A percentile compares a stretch with the other conserved stretches of the same genome.
Conservation (phyloP, 352 stramenopile species). For the Lagenidium sp. region DNA sequence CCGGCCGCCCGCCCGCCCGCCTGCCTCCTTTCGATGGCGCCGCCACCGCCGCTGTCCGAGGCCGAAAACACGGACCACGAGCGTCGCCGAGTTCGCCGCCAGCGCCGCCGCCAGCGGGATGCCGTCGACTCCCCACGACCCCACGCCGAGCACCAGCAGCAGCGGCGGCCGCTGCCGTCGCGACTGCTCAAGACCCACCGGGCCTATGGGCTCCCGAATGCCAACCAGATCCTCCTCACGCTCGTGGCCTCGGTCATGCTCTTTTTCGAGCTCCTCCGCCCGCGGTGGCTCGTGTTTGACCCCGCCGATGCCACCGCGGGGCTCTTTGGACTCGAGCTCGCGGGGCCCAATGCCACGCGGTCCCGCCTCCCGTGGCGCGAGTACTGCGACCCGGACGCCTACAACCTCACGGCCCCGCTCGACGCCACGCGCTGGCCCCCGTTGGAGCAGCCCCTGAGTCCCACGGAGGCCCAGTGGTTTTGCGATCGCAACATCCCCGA, state of each 20-base stretch:
- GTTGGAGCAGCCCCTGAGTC: conserved; percentile 6
- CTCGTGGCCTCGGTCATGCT: conserved; percentile 40
- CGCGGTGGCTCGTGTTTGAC: conserved; percentile 49
- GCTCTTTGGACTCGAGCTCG: conserved; percentile 41
- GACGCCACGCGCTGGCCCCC: conserved; percentile 4
- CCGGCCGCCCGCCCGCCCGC: no score
- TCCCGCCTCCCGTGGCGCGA: conserved; percentile 35
- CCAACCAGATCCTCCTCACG: conserved; percentile 77
- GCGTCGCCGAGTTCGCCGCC: no score
- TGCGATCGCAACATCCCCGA: conserved; percentile 9
- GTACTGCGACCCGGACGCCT: conserved; percentile 29
- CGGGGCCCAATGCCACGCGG: conserved; percentile 17
- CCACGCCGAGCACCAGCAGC: neutral
- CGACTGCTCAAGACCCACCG: conserved; percentile 35
- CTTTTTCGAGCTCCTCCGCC: conserved; percentile 53
- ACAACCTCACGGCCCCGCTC: conserved; percentile 20
- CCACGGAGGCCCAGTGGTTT: conserved; percentile 4
- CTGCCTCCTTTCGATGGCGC: no score
- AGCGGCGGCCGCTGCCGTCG: no score
- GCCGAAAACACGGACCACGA: no score
- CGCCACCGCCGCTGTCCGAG: no score
- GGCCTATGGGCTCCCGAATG: conserved; percentile 71
- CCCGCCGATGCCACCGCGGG: conserved; percentile 32
- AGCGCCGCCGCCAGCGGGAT: no score
- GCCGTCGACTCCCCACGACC: neutral